Base-by-base conservation (phyloP, 345 rosid species). In the Combretum micranthum region DNA sequence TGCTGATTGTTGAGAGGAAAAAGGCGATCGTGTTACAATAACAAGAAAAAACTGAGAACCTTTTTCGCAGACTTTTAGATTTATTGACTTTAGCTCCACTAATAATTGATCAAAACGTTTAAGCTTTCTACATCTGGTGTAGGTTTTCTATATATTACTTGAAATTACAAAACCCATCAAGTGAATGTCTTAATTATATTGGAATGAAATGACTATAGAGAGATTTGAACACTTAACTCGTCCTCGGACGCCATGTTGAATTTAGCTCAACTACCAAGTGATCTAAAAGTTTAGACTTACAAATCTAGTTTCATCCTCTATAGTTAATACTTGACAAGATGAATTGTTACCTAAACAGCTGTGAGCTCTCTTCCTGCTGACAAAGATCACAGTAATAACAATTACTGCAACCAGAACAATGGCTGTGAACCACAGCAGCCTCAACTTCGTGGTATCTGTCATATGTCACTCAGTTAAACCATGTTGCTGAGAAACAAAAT, bases 371-470 rank as follows among this genome's bases (percentile, higher is more conserved):
- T 25, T n/a, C 44, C 60, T 39, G 3, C 3, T 39, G 26, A 17
- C 18, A 17, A 39, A 56, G n/a, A 44, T 19, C 47, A 48, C 20
- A 20, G 39, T 8, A 4, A 22, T 14, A 2, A 62, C 25, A 20
- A 62, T 9, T 21, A 63, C n/a, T 14, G 18, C 26, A 17, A 22
- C 22, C 25, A 14, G 2, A 45, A 18, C 15, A 26, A n/a, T n/a
- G n/a, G 20, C 47, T 17, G 47, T 54, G 14, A 20, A 21, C 59
- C 49, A 56, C 17, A 56, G 60, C 19, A 39, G 46, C 49, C 15
- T 43, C 49, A 9, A 17, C 16, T 56, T 44, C 37, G 12, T 21
- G 26, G 32, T 39, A 43, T 45, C 49, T 56, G 60, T 39, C 19
- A 43, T 42, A 7, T 18, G 47, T 32, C 39, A 56, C 12, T 32